phyloP scores from a whole-genome alignment of 2,329 filamentous ascomycete species.

The Aspergillus sp. region DNA sequence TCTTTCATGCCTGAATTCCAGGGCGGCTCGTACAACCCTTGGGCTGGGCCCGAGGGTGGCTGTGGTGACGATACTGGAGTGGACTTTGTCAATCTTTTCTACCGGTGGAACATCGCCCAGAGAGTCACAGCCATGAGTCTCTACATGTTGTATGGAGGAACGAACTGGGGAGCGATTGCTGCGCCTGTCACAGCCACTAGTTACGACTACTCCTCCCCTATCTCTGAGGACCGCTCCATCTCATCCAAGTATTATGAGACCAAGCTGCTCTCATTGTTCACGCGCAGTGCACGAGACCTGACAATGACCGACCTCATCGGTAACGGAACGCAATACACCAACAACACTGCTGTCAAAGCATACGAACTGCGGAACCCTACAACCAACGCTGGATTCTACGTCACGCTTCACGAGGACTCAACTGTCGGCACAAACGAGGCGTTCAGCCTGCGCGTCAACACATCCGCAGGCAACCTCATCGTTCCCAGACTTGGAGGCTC shows the following conservation, averaged over 20 bases:
- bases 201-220: constrained; percentile 66
- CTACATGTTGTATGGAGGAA: constrained; percentile 68
- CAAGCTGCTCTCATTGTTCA: constrained; percentile 63
- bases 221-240: constrained; percentile 60
- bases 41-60: constrained; percentile 61
- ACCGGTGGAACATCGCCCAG: constrained; percentile 63
- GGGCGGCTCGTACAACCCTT: constrained; percentile 62
- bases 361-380: constrained; percentile 62
- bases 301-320: constrained; percentile 55
- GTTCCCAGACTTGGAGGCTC: constrained; percentile 54
- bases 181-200: constrained; percentile 61
- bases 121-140: constrained; percentile 61
- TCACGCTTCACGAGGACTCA: constrained; percentile 58
- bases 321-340: constrained; percentile 54
- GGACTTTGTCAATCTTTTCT: constrained; percentile 66
- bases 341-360: constrained; percentile 55
- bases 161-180: constrained; percentile 63
- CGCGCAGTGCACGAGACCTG: constrained; percentile 59
- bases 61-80: constrained; percentile 58
- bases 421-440: constrained; percentile 53
- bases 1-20: constrained; percentile 63
- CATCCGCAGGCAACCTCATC: constrained; percentile 56
- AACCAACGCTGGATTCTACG: constrained; percentile 61
- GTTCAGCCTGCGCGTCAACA: constrained; percentile 59
- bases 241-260: constrained; percentile 65